Percentiles rank a stretch among this genome's conserved stretches.
These are phyloP conservation scores for Graphiopsis chlorocephala DNA, from an alignment of 2,329 filamentous ascomycete species.

Conservation along the genomic window DNA sequence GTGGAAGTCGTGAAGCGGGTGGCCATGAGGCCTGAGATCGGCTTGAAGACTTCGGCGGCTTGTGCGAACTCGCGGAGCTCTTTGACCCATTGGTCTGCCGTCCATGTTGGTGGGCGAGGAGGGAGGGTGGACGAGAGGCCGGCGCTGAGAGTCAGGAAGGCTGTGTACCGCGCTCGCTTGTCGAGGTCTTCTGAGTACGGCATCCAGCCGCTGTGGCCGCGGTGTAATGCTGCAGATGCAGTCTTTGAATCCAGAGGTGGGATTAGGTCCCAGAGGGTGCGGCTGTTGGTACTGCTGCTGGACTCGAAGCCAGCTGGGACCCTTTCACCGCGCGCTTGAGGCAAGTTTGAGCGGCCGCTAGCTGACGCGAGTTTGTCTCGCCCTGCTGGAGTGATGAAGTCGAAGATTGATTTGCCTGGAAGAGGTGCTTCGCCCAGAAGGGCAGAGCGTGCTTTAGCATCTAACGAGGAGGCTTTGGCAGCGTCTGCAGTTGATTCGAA, in stretches of 20 bases:
- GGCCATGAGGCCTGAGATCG: conserved; percentile 88
- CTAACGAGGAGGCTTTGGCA: conserved; percentile 71
- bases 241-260: conserved; percentile 42
- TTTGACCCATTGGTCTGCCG: conserved; percentile 70
- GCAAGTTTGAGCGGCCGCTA: conserved; percentile 74
- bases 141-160: conserved; percentile 75
- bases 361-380: conserved; percentile 73
- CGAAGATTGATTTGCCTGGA: conserved; percentile 92
- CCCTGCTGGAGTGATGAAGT: conserved; percentile 77
- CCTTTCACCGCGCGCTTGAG: conserved; percentile 71
- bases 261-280: conserved; percentile 51
- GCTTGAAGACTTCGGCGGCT: conserved; percentile 79
- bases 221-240: conserved; percentile 47
- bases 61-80: conserved; percentile 78
- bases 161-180: conserved; percentile 77
- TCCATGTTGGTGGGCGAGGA: conserved; percentile 49
- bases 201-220: conserved; percentile 61
- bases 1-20: conserved; percentile 77
- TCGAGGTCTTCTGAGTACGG: conserved; percentile 80
- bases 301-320: conserved; percentile 62
- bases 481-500: conserved; percentile 72
- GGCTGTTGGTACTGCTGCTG: conserved; percentile 59
- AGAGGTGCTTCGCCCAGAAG: conserved; percentile 77
- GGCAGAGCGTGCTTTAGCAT: conserved; percentile 72
- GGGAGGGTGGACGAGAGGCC: conserved; percentile 60